A percentile compares a stretch with the other conserved stretches of the same genome.
Evolutionary conservation across 2,329 filamentous ascomycete genomes (phyloP).

Genomic region (Chalaropsis ovoidea): DNA sequence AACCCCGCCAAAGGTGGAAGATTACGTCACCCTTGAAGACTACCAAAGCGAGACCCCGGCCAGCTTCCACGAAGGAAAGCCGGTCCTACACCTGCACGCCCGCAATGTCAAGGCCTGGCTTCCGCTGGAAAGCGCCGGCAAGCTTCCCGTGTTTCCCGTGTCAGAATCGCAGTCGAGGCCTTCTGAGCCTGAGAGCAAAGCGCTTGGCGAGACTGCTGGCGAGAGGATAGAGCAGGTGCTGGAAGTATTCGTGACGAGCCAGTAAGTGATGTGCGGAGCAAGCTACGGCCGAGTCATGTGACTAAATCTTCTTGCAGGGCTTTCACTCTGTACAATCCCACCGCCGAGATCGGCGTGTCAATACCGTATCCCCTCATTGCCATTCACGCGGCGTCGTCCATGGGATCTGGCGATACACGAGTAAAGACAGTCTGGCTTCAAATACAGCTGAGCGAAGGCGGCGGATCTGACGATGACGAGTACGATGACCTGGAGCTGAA

Average conservation of each 20-base stretch:
- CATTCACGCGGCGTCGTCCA: constrained; percentile 58
- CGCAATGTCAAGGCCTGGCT: constrained; percentile 48
- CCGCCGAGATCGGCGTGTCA: constrained; percentile 49
- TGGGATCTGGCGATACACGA: constrained; percentile 33
- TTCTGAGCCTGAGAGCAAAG: constrained; percentile 30
- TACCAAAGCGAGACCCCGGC: constrained; percentile 63
- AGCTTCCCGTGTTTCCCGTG: constrained; percentile 45
- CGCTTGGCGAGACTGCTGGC: constrained; percentile 33
- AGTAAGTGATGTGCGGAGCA: constrained; percentile 35
- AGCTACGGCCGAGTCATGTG: not conserved
- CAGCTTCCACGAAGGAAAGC: constrained; percentile 60
- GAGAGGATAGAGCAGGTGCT: constrained; percentile 40
- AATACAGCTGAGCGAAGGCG: constrained; percentile 52
- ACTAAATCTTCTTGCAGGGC: constrained; percentile 27
- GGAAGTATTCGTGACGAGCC: constrained; percentile 50
- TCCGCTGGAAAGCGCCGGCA: constrained; percentile 43
- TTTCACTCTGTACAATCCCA: constrained; percentile 54
- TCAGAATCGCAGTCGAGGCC: constrained; percentile 31
- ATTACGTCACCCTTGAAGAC: constrained; percentile 56
- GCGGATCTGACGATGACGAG: constrained; percentile 43
- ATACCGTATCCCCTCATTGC: constrained; percentile 67
- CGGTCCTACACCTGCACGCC: constrained; percentile 58
- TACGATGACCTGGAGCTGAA: constrained; percentile 61
- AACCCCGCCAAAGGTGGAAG: constrained; percentile 44
- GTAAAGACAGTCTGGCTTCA: constrained; percentile 55